These are phyloP conservation scores for Tolypocladium endophyticum DNA, from an alignment of 2,329 filamentous ascomycete genomes.

Conservation along the genomic window DNA sequence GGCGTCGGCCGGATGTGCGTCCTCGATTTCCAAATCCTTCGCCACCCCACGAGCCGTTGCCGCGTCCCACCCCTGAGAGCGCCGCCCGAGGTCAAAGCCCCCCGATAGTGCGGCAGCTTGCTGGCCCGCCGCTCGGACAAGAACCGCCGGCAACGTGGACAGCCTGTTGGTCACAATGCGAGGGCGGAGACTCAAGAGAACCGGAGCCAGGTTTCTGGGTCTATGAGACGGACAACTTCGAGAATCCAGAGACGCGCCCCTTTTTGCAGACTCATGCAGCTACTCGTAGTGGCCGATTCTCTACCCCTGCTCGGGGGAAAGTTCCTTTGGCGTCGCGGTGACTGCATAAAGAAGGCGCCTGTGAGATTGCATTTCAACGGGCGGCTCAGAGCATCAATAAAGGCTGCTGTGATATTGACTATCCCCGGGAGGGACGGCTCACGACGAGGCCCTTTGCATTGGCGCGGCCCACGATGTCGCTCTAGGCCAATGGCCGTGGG, in stretches of 20 bases:
- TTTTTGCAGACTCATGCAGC: not conserved
- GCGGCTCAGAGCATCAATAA: not conserved
- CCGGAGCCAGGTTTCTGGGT: not conserved
- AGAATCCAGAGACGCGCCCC: no score
- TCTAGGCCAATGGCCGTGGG: constrained; percentile 1
- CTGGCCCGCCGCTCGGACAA: no score
- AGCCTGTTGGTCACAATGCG: no score
- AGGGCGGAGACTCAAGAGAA: not conserved
- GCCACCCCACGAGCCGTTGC: not conserved
- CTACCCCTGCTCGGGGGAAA: not conserved
- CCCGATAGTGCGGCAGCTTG: not conserved
- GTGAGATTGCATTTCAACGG: not conserved
- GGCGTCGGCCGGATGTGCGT: constrained; percentile 2
- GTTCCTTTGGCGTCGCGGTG: not conserved
- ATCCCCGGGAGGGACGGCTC: not conserved
- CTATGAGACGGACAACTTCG: not conserved
- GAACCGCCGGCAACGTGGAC: no score
- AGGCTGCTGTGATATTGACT: not conserved
- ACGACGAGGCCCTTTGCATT: not conserved
- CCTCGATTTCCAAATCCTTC: not conserved
- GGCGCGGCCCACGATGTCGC: not conserved
- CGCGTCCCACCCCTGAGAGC: not conserved
- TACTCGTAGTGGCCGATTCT: not conserved
- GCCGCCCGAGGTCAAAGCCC: not conserved
- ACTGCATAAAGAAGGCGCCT: not conserved